These are phyloP conservation scores for Rutstroemia sp. DNA, from an alignment of 2,329 filamentous ascomycete genomes.

Conservation along the genomic window DNA sequence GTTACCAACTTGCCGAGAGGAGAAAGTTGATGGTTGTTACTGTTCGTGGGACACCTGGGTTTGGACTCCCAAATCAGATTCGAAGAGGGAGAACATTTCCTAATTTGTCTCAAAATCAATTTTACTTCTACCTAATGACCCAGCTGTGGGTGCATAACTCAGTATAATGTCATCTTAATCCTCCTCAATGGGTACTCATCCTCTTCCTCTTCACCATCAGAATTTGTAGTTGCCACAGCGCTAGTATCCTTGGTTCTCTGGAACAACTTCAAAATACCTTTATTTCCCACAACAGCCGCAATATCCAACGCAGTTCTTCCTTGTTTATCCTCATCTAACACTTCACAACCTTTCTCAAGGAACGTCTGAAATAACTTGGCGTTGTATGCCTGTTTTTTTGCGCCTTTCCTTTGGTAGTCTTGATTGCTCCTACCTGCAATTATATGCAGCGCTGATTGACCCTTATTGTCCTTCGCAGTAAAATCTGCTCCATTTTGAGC, in stretches of 20 bases:
- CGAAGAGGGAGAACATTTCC: no score
- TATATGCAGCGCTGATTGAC: background rate
- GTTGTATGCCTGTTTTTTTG: background rate
- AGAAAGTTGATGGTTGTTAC: no score
- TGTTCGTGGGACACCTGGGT: no score
- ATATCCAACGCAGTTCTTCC: constrained; percentile 1
- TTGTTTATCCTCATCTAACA: background rate
- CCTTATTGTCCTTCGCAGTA: background rate
- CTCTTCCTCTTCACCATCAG: no score
- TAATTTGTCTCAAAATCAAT: no score
- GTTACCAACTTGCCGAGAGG: no score
- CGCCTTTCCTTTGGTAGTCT: rapidly evolving
- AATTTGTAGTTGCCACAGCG: no score
- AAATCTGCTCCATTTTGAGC: background rate
- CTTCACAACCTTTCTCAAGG: background rate
- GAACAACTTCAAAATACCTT: background rate
- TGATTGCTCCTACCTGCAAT: background rate
- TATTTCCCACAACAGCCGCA: background rate
- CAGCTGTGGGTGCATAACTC: no score
- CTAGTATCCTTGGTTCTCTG: background rate
- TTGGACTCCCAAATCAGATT: no score
- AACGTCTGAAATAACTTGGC: background rate
- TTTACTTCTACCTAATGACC: no score
- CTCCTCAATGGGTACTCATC: no score
- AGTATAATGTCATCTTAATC: no score